A percentile compares a stretch with the other conserved stretches of the same genome.
phyloP scores from a whole-genome alignment of 176 grass and related monocot species.

The Olyra latifolia region DNA sequence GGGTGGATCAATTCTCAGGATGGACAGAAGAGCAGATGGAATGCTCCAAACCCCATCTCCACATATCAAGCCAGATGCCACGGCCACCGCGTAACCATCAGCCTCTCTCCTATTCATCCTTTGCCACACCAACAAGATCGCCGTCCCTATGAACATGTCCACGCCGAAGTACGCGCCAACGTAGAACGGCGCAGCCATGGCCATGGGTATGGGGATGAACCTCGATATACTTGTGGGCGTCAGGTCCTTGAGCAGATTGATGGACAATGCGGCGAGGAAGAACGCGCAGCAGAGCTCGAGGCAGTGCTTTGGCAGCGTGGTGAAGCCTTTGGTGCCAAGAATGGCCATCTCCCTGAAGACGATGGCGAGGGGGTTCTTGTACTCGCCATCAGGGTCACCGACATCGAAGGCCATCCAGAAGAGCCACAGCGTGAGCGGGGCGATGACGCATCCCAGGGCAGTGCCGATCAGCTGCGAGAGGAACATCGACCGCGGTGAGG shows the following conservation, averaged over 20 bases:
- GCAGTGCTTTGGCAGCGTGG: constrained; percentile 29
- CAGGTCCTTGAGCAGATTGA: constrained; percentile 44
- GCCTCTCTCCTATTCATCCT: constrained; percentile 23
- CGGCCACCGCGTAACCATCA: constrained; percentile 34
- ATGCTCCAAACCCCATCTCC: constrained; percentile 55
- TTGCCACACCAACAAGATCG: constrained; percentile 39
- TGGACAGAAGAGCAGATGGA: constrained; percentile 45
- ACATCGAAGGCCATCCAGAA: constrained; percentile 49
- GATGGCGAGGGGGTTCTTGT: constrained; percentile 34
- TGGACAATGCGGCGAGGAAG: constrained; percentile 15
- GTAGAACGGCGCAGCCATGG: constrained; percentile 45
- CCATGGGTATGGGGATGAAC: constrained; percentile 48
- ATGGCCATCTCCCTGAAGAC: constrained; percentile 62
- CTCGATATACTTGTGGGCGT: constrained; percentile 5
- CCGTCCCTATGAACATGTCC: constrained; percentile 48
- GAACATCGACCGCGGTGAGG: constrained; percentile 41
- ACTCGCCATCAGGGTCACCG: constrained; percentile 33
- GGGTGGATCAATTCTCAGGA: constrained; percentile 35
- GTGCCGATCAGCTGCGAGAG: constrained; percentile 34
- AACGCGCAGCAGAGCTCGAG: constrained; percentile 30
- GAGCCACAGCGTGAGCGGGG: constrained; percentile 53
- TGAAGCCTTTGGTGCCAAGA: constrained; percentile 36
- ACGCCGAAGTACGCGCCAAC: constrained; percentile 35
- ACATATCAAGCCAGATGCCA: constrained; percentile 42
- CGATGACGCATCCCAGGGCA: constrained; percentile 28